These are phyloP conservation scores for Cladosporium cucumerinum DNA, from an alignment of 2,329 filamentous ascomycete genomes.

Conservation along the genomic window DNA sequence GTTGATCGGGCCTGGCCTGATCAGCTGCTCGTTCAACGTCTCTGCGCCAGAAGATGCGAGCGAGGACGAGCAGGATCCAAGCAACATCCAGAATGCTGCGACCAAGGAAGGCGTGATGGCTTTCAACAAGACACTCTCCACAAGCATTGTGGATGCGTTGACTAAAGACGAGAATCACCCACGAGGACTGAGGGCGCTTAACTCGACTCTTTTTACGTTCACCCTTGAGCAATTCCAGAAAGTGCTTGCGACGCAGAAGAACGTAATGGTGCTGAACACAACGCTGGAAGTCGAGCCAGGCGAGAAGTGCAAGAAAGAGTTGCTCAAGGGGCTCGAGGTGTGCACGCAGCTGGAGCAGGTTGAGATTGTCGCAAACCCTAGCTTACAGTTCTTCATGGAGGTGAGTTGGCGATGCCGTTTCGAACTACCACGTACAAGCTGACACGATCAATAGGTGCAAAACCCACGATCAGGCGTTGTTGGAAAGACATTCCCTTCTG, in stretches of 20 bases:
- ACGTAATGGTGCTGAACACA: conserved; percentile 39
- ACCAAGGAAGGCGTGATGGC: conserved; percentile 36
- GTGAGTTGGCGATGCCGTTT: conserved; percentile 25
- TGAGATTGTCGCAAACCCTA: conserved; percentile 40
- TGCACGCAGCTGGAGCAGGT: conserved; percentile 38
- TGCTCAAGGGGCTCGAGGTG: conserved; percentile 32
- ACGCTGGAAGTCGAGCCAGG: conserved; percentile 38
- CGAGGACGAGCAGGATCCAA: conserved; percentile 32
- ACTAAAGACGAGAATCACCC: conserved; percentile 35
- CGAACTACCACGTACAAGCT: background rate
- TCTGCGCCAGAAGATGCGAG: conserved; percentile 31
- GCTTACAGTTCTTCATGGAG: conserved; percentile 38
- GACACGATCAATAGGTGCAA: conserved; percentile 23
- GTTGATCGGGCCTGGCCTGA: conserved; percentile 38
- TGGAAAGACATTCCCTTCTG: conserved; percentile 34
- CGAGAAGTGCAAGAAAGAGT: conserved; percentile 35
- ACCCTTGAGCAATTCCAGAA: conserved; percentile 33
- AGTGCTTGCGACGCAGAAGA: conserved; percentile 37
- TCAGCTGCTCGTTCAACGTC: conserved; percentile 40
- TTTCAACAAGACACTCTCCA: conserved; percentile 33
- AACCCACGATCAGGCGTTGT: conserved; percentile 30
- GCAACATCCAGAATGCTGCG: conserved; percentile 24
- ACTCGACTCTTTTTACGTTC: conserved; percentile 43
- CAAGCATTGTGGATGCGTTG: conserved; percentile 33
- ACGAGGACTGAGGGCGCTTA: conserved; percentile 36